phyloP scores from a whole-genome alignment of 164 flowering plant genomes.

The Vitis amurensis region DNA sequence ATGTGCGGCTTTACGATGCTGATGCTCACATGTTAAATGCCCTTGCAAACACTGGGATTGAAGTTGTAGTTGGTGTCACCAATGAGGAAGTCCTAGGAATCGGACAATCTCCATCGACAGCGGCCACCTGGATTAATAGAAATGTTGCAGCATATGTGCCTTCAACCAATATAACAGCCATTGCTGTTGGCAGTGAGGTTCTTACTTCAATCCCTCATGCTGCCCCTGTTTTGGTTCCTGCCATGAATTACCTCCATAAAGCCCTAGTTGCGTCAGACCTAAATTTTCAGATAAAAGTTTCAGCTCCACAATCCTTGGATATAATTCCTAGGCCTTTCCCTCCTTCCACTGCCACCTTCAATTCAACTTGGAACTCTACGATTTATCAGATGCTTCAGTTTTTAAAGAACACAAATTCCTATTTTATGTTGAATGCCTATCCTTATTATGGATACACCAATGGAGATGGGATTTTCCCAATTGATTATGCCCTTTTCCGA shows the following conservation, averaged over 20 bases:
- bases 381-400: slow-evolving; percentile 81
- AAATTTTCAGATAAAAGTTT: slow-evolving; percentile 53
- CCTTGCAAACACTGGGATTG: slow-evolving; percentile 64
- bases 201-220: slow-evolving; percentile 72
- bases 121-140: slow-evolving; percentile 82
- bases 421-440: slow-evolving; percentile 83
- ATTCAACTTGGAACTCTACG: slow-evolving; percentile 73
- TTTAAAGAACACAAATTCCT: slow-evolving; percentile 70
- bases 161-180: slow-evolving; percentile 75
- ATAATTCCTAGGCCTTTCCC: slow-evolving; percentile 75
- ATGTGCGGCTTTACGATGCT: slow-evolving; percentile 69
- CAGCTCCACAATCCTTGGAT: slow-evolving; percentile 77
- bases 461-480: slow-evolving; percentile 79
- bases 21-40: slow-evolving; percentile 65
- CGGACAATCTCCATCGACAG: slow-evolving; percentile 63
- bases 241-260: slow-evolving; percentile 72
- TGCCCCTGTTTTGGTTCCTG: slow-evolving; percentile 66
- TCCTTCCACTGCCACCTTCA: slow-evolving; percentile 86
- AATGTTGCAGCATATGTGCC: slow-evolving; percentile 75
- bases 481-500: slow-evolving; percentile 83
- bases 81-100: slow-evolving; percentile 72
- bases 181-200: slow-evolving; percentile 91
- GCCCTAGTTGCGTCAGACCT: slow-evolving; percentile 62
- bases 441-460: slow-evolving; percentile 77
- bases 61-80: slow-evolving; percentile 79